phyloP scores from a whole-genome alignment of 495 filamentous ascomycete genomes.

The Umbilicaria muhlenbergii region DNA sequence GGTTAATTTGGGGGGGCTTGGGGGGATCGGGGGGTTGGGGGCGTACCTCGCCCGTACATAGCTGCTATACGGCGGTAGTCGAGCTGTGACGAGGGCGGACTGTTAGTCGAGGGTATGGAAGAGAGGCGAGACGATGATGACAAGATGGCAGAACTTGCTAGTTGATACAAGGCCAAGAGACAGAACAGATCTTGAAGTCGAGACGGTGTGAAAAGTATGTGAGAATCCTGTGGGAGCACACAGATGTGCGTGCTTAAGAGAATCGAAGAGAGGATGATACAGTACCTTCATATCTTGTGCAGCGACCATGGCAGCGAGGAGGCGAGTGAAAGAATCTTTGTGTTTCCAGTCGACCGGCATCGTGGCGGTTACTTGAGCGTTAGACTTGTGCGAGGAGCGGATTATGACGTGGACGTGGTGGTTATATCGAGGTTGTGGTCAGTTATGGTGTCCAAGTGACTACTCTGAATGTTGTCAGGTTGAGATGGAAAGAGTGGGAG shows the following conservation, averaged over 20 bases:
- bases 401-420: too few species aligned
- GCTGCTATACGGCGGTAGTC: slow-evolving; percentile 15
- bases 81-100: slow-evolving; percentile 1
- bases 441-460: too few species aligned
- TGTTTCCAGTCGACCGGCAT: slow-evolving; percentile 27
- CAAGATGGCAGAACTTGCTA: not conserved
- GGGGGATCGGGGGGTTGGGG: too few species aligned
- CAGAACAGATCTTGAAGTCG: not conserved
- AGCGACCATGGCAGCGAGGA: slow-evolving; percentile 20
- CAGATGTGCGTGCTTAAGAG: not conserved
- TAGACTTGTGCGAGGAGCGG: too few species aligned
- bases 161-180: not conserved
- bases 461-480: too few species aligned
- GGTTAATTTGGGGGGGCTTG: not conserved
- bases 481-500: too few species aligned
- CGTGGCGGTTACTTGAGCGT: not conserved
- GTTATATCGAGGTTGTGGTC: too few species aligned
- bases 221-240: not conserved
- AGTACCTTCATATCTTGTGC: slow-evolving; percentile 15
- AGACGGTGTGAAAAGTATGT: not conserved
- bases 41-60: slow-evolving; percentile 14
- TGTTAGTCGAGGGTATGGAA: not conserved
- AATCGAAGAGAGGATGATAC: too few species aligned
- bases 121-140: not conserved
- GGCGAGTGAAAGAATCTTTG: slow-evolving; percentile 14